Percentiles rank a stretch among this genome's conserved stretches.
Conservation (phyloP, 805 yeast species). For the Kodamaea sagamina region DNA sequence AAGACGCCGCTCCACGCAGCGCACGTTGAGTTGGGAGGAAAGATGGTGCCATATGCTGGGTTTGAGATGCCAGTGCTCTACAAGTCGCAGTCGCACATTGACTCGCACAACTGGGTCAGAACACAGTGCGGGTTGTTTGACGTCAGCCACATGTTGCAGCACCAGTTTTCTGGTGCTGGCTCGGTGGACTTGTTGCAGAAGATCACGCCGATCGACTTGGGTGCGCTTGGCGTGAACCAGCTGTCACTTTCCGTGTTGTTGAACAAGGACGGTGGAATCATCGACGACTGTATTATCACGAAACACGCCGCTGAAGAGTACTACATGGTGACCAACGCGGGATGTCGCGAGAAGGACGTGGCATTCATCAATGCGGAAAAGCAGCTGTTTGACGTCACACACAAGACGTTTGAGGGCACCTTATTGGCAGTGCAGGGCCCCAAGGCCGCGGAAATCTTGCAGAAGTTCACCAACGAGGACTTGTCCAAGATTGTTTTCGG, state of each 20-base stretch:
- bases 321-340: conserved; percentile 95
- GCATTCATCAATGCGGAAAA: conserved; percentile 61
- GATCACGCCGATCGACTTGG: conserved; percentile 85
- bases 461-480: conserved; percentile 60
- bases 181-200: conserved; percentile 69
- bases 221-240: conserved; percentile 52
- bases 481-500: conserved; percentile 75
- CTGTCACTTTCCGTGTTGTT: conserved; percentile 79
- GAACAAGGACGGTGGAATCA: conserved; percentile 74
- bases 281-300: conserved; percentile 91
- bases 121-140: conserved; percentile 86
- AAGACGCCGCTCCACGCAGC: conserved; percentile 82
- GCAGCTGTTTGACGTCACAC: conserved; percentile 39
- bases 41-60: conserved; percentile 97
- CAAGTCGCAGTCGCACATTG: conserved; percentile 81
- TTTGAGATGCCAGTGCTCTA: conserved; percentile 92
- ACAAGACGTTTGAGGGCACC: conserved; percentile 62
- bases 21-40: conserved; percentile 78
- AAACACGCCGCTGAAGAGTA: conserved; percentile 74
- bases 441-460: conserved; percentile 64
- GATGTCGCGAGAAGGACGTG: conserved; percentile 82
- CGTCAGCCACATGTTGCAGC: conserved; percentile 97
- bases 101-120: conserved; percentile 95
- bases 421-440: conserved; percentile 95
- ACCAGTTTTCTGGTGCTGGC: conserved; percentile 67